Percentiles rank a stretch among this genome's conserved stretches.
Conservation (phyloP, 768 basidiomycete species). For the Leccinum truebloodii region DNA sequence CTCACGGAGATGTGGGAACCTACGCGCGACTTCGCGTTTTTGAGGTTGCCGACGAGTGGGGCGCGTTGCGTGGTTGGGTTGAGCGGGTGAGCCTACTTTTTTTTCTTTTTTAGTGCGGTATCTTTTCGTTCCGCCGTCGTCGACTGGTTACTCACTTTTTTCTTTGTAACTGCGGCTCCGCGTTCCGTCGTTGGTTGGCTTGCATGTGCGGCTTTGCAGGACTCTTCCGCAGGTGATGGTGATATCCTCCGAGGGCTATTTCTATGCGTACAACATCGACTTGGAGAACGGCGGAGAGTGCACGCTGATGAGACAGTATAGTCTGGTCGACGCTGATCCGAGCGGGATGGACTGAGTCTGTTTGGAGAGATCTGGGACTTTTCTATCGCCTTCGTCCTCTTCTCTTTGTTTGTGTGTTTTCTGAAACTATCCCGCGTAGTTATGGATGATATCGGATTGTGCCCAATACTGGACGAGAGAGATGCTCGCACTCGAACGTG, state of each 20-base stretch:
- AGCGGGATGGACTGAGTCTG: slow-evolving; percentile 32
- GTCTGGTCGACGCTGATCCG: slow-evolving; percentile 35
- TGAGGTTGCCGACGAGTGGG: slow-evolving; percentile 78
- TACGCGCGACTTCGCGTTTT: slow-evolving; percentile 87
- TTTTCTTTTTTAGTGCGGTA: background rate
- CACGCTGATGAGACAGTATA: slow-evolving; percentile 91
- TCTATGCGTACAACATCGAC: slow-evolving; percentile 95
- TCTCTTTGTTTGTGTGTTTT: background rate
- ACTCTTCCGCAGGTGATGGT: slow-evolving; percentile 98
- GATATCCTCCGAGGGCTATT: slow-evolving; percentile 91
- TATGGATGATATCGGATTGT: background rate
- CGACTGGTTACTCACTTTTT: slow-evolving; percentile 1
- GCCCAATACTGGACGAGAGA: background rate
- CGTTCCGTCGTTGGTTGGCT: background rate
- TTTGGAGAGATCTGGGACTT: background rate
- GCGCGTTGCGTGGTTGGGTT: slow-evolving; percentile 87
- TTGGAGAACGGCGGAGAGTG: slow-evolving; percentile 96
- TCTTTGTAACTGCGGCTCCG: background rate
- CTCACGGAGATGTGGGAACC: slow-evolving; percentile 98
- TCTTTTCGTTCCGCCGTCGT: background rate
- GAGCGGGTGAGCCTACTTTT: slow-evolving; percentile 64
- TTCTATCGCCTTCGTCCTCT: background rate
- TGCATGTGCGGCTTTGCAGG: slow-evolving; percentile 37
- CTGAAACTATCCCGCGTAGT: background rate
- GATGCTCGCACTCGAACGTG: background rate